Base-by-base conservation (phyloP, 2,329 filamentous ascomycete species). In the Exophiala sideris region DNA sequence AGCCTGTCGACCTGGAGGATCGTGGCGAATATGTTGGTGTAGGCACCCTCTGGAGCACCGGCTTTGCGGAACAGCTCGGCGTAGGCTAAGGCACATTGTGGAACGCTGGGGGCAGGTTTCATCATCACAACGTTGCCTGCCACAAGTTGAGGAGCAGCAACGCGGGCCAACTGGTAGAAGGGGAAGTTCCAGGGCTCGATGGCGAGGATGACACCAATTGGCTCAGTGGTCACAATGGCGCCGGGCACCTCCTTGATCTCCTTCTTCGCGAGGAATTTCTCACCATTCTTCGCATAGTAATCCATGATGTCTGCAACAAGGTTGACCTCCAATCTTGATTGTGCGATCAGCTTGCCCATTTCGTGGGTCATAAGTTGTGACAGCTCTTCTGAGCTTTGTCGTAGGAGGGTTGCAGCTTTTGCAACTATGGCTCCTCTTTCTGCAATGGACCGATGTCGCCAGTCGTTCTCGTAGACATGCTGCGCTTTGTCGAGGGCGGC, bases 131-230 rank as follows among this genome's bases (percentile, higher is more conserved):
- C 16, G 29, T 48, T 48, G 21, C 46, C 46, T 14, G 46, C 46
- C 11, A 48, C 44, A 11, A 46, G 6, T 18, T 46, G 44, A 46
- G 44, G 44, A 18, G 20, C 44, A 18, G 44, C 44, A 9, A 46
- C 44, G 3, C 44, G 44, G 20, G 32, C 44, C 5, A 46, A 16
- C 44, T 46, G 44, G 11, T 46, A 46, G 24, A 32, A 35, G 20
- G 44, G 44, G 44, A 46, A 46, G 21, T 46, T 46, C 44, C 44
- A 46, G 2, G 44, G 44, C 32, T 46, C 44, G 21, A 46, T 46
- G 3, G 44, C 44, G 3, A 46, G 44, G n/a, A 46, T 46, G 4
- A 46, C 44, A 21, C 44, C 44, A 36, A 46, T 46, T n/a, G 44
- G 44, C 44, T 46, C 44, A 5, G 44, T 32, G 32, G 44, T 33